Evolutionary conservation across 2,329 filamentous ascomycete genomes (phyloP), one percentile per base, ranked within the genome.

Genomic region (Colletotrichum lentis): DNA sequence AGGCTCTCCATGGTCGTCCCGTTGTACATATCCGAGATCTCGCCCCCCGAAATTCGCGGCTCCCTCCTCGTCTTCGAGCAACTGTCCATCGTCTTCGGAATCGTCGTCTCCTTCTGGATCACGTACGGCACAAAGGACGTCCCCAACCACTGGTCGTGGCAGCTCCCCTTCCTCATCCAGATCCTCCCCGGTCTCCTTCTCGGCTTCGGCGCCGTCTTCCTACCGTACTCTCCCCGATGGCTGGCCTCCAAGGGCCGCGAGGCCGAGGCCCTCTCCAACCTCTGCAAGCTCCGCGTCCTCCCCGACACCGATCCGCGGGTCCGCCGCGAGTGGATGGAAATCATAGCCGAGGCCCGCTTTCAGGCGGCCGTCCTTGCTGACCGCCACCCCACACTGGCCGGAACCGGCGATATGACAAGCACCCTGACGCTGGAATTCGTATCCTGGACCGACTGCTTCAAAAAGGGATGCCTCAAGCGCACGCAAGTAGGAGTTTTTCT

Each of bases 401-500:
- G 61, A 16, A 77, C 80, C 43, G 75, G 77, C 27, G 72, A 75
- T 20, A 73, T 74, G 2, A 52, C 68, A 4, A 77, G 77, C 20
- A 76, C 77, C 5, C 69, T 85, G 16, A 79, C 81, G 56, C 77
- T 85, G 3, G 84, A 86, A 68, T 31, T 86, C 7, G 80, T 78
- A 0, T 78, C 79, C 1, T 87, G 83, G 79, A 71, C 76, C 0
- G 85, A 86, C 72, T 84, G 82, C 66, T 85, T 86, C 73, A 81
- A 75, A 65, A 77, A 76, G 18, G 82, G 83, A 3, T 84, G 82
- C 72, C 83, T 82, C 78, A 78, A 82, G 50, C 77, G 78, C 14
- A 79, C 77, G 0, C 70, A 74, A 54, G 78, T 88, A 20, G 86
- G 84, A 24, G 75, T 83, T 7, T 79, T 81, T 0, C 72, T 88